Base-by-base conservation (phyloP, 2,329 filamentous ascomycete genomes). In the Cladosporium sp. region DNA sequence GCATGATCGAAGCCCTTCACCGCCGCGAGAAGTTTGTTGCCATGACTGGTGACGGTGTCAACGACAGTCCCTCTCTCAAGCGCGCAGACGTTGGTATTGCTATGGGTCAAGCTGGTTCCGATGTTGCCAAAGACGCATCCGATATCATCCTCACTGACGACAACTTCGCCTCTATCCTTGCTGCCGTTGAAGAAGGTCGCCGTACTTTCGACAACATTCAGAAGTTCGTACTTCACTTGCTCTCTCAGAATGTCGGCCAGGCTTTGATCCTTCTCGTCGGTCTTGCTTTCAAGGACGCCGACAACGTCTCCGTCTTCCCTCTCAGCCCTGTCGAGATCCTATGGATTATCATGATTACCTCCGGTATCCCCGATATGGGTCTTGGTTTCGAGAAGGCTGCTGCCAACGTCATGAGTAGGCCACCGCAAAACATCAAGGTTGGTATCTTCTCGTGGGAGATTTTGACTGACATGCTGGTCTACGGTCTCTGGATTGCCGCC, bases 281-380 rank as follows among this genome's bases (percentile, higher is more conserved):
- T 62, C 86, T 96, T 4, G 90, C 84, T 0, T 96, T 96, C 80
- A 90, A 92, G 72, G 93, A 96, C 74, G 70, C 78, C 2, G 80
- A 83, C 11, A 84, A 86, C 10, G 84, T 91, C 67, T 95, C 92
- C 0, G 92, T 96, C 11, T 96, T 96, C 77, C 93, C 92, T 5
- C 86, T 96, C 53, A 88, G 91, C 0, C 92, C 93, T 0, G 87
- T 96, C 12, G 89, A 96, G 72, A 94, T 96, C 68, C 85, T 97
- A 66, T 97, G 92, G 92, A 92, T 97, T 77, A 96, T 96, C 78
- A 94, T 96, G 90, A 86, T 95, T 64, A 97, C 93, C 0, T 94
- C 91, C 49, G 91, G 89, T 7, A 88, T 95, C 77, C 92, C 92
- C 1, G 93, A 93, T 66, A 95, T 97, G 81, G 93, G 92, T 52